Base-by-base conservation (phyloP, 1,284 basidiomycete species). In the Pisolithus thermaeus region DNA sequence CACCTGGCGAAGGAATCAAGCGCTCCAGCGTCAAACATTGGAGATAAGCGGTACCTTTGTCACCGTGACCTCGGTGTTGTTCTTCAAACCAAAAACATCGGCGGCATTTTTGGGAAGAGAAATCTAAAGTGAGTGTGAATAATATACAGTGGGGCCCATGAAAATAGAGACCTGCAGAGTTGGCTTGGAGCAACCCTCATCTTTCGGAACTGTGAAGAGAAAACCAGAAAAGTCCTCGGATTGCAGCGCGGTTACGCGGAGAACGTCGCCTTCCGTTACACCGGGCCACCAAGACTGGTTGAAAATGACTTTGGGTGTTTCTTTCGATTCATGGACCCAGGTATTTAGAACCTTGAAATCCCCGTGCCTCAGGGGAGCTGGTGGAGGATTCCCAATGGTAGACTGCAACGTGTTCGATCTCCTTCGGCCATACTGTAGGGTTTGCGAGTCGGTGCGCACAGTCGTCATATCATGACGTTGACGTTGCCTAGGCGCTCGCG, bases 201-300 rank as follows among this genome's bases (percentile, higher is more conserved):
- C 81, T 58, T 74, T 79, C 20, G 78, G 77, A 6, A 84, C 80
- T 22, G 77, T 73, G 63, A 89, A 88, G 36, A 90, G 69, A 57
- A 85, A 83, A 0, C 78, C 79, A 4, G 73, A 68, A 18, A 70
- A 66, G 47, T 67, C 70, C 7, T 77, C 73, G 20, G 72, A 67
- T 35, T 71, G 69, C 44, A 70, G 69, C 36, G 68, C 68, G 40
- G 71, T 75, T 9, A 89, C 77, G 50, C 77, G 75, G 37, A 90
- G 62, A 60, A 88, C 69, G 60, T 90, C 88, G 8, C 87, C 88
- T 58, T 85, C 84, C 40, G 71, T 70, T 44, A 88, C 82, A 3
- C 88, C 88, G 16, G 84, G 83, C 83, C 86, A 90, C 62, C 74
- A 80, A 18, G 78, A 70, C 46, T 83, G 81, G 58, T 90, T 90